These are phyloP conservation scores for Cladochytrium replicatum DNA, from an alignment of 192 early-diverging fungal genomes.

Conservation along the genomic window DNA sequence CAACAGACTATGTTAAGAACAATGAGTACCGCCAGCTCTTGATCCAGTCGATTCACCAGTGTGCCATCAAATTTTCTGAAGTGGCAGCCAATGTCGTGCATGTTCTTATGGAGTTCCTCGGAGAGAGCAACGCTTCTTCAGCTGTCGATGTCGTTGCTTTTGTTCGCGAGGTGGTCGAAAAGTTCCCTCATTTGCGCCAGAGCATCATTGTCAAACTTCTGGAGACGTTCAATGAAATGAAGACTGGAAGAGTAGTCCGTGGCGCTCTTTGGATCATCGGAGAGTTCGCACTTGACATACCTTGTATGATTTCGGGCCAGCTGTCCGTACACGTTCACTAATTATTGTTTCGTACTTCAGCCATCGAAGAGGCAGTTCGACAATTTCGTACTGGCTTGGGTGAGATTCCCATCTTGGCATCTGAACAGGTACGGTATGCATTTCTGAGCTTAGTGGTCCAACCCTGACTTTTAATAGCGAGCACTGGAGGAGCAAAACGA, in stretches of 20 bases:
- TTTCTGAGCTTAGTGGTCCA: slow-evolving; percentile 6
- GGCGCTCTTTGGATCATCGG: slow-evolving; percentile 98
- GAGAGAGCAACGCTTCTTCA: slow-evolving; percentile 74
- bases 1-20: slow-evolving; percentile 38
- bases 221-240: slow-evolving; percentile 78
- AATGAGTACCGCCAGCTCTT: slow-evolving; percentile 89
- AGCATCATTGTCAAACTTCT: slow-evolving; percentile 75
- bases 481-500: slow-evolving; percentile 56
- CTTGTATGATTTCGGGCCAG: slow-evolving; percentile 1
- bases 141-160: slow-evolving; percentile 95
- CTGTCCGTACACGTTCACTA: neutral
- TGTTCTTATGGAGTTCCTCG: slow-evolving; percentile 90
- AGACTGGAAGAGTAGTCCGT: slow-evolving; percentile 83
- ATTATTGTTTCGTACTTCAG: slow-evolving; percentile 1
- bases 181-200: slow-evolving; percentile 78
- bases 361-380: slow-evolving; percentile 76
- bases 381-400: slow-evolving; percentile 76
- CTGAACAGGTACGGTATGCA: slow-evolving; percentile 58
- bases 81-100: slow-evolving; percentile 94
- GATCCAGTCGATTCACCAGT: slow-evolving; percentile 91
- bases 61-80: slow-evolving; percentile 92
- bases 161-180: slow-evolving; percentile 95
- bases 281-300: slow-evolving; percentile 65
- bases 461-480: slow-evolving; percentile 20
- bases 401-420: slow-evolving; percentile 88